Evolutionary conservation across 257 asterid genomes (phyloP).

Genomic region (Nicotiana noctiflora): DNA sequence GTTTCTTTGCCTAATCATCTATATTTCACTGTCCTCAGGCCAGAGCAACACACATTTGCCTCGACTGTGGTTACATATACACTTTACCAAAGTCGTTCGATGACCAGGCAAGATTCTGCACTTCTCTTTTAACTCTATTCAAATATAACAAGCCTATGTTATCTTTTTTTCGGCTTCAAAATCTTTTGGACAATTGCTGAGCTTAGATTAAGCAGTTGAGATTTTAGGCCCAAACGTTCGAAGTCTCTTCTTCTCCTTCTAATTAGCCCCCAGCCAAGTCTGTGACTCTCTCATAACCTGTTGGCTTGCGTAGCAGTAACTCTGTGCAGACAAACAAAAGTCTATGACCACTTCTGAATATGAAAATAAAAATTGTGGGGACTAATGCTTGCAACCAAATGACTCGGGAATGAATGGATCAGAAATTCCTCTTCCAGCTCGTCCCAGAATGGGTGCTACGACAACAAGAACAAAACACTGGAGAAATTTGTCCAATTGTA

Average conservation of each 20-base stretch:
- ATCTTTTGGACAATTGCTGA: not conserved
- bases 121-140: not conserved
- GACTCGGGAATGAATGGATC: too few species aligned
- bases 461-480: too few species aligned
- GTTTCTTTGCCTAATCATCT: not conserved
- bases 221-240: not conserved
- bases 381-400: too few species aligned
- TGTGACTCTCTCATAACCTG: too few species aligned
- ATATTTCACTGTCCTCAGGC: slow-evolving; percentile 34
- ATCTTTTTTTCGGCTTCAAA: not conserved
- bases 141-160: not conserved
- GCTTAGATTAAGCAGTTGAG: not conserved
- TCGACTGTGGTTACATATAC: slow-evolving; percentile 93
- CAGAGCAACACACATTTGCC: slow-evolving; percentile 94
- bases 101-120: slow-evolving; percentile 62
- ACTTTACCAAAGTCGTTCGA: slow-evolving; percentile 71
- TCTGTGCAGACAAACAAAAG: too few species aligned
- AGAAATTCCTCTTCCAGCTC: too few species aligned
- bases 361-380: too few species aligned
- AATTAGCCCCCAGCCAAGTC: not conserved
- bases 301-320: too few species aligned
- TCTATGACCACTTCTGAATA: too few species aligned
- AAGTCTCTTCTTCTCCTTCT: not conserved
- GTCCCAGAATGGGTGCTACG: too few species aligned
- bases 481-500: too few species aligned